Conservation (phyloP, 257 asterid genomes). For the Jaltomata sinuosa region DNA sequence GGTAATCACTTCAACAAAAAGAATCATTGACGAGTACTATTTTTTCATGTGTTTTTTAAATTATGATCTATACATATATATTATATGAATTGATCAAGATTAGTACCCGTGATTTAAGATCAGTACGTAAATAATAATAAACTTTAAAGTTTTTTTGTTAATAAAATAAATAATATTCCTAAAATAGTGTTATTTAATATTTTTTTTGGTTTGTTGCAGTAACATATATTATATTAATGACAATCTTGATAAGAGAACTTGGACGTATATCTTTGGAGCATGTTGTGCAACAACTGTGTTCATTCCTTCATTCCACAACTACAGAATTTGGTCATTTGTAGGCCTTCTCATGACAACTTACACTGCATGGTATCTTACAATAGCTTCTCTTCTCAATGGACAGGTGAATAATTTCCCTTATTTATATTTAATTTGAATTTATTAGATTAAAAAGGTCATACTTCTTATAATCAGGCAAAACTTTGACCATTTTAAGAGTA, state of each 20-base stretch:
- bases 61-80: neutral
- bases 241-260: constrained; percentile 80
- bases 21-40: neutral
- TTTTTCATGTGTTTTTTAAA: neutral
- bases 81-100: neutral
- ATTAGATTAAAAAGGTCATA: neutral
- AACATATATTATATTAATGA: constrained; percentile 80
- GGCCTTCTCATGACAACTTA: constrained; percentile 76
- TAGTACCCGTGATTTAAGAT: neutral
- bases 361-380: constrained; percentile 80
- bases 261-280: constrained; percentile 91
- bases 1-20: constrained; percentile 26
- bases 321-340: constrained; percentile 74
- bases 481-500: neutral
- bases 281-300: constrained; percentile 85
- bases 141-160: neutral
- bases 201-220: constrained; percentile 29
- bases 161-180: neutral
- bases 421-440: neutral
- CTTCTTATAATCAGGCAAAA: neutral
- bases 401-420: constrained; percentile 30
- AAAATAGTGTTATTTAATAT: neutral
- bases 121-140: neutral
- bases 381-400: constrained; percentile 70
- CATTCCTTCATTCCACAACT: constrained; percentile 84